These are phyloP conservation scores for Magnolia kwangsiensis DNA, from an alignment of 164 flowering plant species.

Conservation along the genomic window DNA sequence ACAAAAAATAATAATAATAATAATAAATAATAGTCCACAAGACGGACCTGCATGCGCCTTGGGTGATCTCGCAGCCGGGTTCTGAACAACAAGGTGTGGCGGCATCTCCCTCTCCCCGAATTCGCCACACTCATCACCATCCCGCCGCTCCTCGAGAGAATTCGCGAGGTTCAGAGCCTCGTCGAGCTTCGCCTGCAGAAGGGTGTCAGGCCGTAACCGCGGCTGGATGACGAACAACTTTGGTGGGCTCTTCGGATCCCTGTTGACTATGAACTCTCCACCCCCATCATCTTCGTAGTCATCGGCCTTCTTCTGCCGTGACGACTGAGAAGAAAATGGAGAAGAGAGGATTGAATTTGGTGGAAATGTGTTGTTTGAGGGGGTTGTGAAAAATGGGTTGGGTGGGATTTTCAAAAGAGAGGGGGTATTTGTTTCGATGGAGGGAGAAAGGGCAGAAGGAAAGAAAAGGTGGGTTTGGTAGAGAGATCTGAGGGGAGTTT, in stretches of 20 bases:
- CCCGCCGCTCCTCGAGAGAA: constrained; percentile 82
- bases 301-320: constrained; percentile 15
- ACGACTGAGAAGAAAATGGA: constrained; percentile 22
- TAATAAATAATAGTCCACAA: neutral
- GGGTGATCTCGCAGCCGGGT: constrained; percentile 52
- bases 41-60: constrained; percentile 58
- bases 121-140: constrained; percentile 44
- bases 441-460: neutral
- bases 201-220: constrained; percentile 50
- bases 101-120: constrained; percentile 51
- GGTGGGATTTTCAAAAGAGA: constrained; percentile 4
- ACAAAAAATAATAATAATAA: neutral
- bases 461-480: constrained; percentile 7
- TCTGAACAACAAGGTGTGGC: constrained; percentile 75
- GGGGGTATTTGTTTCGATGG: neutral
- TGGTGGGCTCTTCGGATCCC: constrained; percentile 54
- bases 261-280: constrained; percentile 25
- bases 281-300: constrained; percentile 14
- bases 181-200: constrained; percentile 57
- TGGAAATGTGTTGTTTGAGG: neutral
- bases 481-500: constrained; percentile 16
- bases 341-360: constrained; percentile 16
- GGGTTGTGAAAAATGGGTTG: neutral
- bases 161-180: constrained; percentile 89
- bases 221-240: constrained; percentile 83